phyloP scores from a whole-genome alignment of 2,329 filamentous ascomycete species.

The Alternaria solani region DNA sequence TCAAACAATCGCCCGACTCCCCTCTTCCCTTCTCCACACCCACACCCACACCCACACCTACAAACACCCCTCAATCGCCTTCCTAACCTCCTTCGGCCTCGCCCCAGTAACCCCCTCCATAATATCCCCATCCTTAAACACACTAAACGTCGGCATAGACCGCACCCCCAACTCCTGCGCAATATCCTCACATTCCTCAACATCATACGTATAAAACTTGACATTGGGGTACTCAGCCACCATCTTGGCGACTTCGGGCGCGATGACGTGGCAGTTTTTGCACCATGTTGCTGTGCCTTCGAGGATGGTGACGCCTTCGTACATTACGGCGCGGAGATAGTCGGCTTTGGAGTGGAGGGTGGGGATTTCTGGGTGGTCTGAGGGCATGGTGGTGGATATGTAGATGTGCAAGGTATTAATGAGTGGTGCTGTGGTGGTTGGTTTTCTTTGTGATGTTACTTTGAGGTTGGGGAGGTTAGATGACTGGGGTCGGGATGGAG shows the following conservation, averaged over 20 bases:
- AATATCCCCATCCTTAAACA: slow-evolving; percentile 44
- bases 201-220: slow-evolving; percentile 42
- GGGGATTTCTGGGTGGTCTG: slow-evolving; percentile 23
- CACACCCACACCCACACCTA: slow-evolving; percentile 3
- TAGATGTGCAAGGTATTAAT: not conserved
- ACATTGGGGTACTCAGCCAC: slow-evolving; percentile 33
- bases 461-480: not conserved
- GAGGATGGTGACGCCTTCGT: slow-evolving; percentile 43
- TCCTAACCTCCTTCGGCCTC: slow-evolving; percentile 31
- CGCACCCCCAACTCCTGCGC: slow-evolving; percentile 41
- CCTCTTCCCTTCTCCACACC: not conserved
- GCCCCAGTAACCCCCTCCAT: slow-evolving; percentile 35
- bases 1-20: not conserved
- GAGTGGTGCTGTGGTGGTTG: not conserved
- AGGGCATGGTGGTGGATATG: not conserved
- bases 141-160: slow-evolving; percentile 39
- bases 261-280: slow-evolving; percentile 37
- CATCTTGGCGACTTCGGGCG: slow-evolving; percentile 39
- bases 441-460: not conserved
- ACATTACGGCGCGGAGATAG: slow-evolving; percentile 41
- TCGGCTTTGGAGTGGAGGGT: slow-evolving; percentile 35
- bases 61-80: slow-evolving; percentile 34
- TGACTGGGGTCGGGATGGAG: not conserved
- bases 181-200: slow-evolving; percentile 42
- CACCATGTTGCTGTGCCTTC: slow-evolving; percentile 45